Conservation (phyloP, 169 alveolate genomes). For the Plasmodium gallinaceum region DNA sequence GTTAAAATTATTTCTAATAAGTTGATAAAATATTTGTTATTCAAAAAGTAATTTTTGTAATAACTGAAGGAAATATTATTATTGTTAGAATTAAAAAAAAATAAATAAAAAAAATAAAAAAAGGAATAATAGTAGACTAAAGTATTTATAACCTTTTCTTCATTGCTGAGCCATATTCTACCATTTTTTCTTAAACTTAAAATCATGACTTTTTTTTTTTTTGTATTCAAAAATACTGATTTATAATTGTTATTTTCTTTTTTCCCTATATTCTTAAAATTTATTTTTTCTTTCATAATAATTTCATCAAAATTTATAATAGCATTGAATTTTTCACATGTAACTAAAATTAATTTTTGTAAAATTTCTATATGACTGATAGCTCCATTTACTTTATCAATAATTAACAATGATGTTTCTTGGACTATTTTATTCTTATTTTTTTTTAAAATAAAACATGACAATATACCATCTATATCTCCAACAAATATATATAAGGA, state of each 20-base stretch:
- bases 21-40: constrained; percentile 18
- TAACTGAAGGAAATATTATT: neutral
- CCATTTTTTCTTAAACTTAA: constrained; percentile 75
- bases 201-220: constrained; percentile 23
- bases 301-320: constrained; percentile 34
- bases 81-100: constrained; percentile 14
- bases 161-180: constrained; percentile 57
- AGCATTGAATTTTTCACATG: constrained; percentile 50
- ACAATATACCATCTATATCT: constrained; percentile 49
- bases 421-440: constrained; percentile 2
- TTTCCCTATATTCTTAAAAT: constrained; percentile 35
- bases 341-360: constrained; percentile 31
- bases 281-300: constrained; percentile 11
- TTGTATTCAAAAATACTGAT: constrained; percentile 48
- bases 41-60: constrained; percentile 34
- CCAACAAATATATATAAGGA: constrained; percentile 50
- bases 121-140: constrained; percentile 51
- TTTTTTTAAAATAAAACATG: constrained; percentile 33
- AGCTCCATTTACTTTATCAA: constrained; percentile 59
- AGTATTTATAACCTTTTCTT: constrained; percentile 56
- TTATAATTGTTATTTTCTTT: constrained; percentile 42
- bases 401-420: constrained; percentile 12
- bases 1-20: constrained; percentile 22
- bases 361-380: constrained; percentile 48
- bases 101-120: constrained; percentile 58